phyloP scores from a whole-genome alignment of 441 rosid genomes.

The Cnidoscolus chayamansa region DNA sequence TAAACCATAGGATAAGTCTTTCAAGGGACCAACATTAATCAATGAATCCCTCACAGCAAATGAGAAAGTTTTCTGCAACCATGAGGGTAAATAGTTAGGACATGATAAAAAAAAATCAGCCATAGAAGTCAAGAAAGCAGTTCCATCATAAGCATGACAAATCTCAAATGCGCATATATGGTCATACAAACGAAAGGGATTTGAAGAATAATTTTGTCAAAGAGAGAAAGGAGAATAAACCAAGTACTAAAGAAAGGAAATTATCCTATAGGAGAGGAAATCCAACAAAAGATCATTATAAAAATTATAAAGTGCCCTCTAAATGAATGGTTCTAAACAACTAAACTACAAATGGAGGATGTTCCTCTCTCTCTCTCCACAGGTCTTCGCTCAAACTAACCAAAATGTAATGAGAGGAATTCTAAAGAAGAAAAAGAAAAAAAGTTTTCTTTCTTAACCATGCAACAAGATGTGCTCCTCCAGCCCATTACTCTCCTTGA shows the following conservation, averaged over 20 bases:
- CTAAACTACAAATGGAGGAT: not conserved
- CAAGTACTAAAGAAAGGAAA: not conserved
- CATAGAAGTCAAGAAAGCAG: not conserved
- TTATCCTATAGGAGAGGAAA: not conserved
- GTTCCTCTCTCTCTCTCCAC: not conserved
- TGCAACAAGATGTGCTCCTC: not conserved
- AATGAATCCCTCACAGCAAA: slow-evolving; percentile 96
- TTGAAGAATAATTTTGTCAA: not conserved
- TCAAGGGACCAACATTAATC: slow-evolving; percentile 89
- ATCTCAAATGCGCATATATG: not conserved
- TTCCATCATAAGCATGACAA: not conserved
- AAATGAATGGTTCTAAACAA: not conserved
- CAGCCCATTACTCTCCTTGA: not conserved
- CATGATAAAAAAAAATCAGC: not conserved
- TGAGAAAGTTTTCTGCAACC: slow-evolving; percentile 84
- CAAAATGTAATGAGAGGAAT: not conserved
- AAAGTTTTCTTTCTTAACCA: not conserved
- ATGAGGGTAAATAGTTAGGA: slow-evolving; percentile 27
- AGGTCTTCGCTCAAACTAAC: not conserved
- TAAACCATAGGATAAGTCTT: slow-evolving; percentile 92
- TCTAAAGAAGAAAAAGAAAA: no score
- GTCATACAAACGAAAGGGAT: not conserved
- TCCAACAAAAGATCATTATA: not conserved
- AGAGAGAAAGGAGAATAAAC: not conserved
- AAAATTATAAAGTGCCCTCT: not conserved